Evolutionary conservation across 345 rosid genomes (phyloP), one percentile per base, ranked within the genome.

Genomic region (Melaleuca quinquenervia): DNA sequence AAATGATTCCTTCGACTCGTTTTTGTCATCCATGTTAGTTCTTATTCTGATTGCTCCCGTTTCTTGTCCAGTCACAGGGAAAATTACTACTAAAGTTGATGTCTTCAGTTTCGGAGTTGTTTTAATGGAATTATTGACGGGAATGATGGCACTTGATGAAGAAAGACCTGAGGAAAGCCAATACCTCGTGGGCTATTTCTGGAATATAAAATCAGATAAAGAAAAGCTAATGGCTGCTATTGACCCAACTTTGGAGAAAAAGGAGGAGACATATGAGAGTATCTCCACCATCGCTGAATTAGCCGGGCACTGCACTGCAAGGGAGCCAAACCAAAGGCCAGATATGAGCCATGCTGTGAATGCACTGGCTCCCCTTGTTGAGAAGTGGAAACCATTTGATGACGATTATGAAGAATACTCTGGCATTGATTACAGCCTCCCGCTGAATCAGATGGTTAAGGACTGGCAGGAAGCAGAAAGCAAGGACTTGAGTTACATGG

Each of bases 401-500:
- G 92, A 94, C 52, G 94, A 91, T 11, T 82, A 84, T 0, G 98
- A 93, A 75, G 98, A 93, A 54, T 95, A 92, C 83, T 89, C 94
- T 11, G 98, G 98, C 52, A 94, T 95, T 32, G 96, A 95, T 86
- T 94, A 95, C 88, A 95, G 94, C 89, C 94, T 95, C 48, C 96
- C 98, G 7, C 92, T 95, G 84, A 92, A 89, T 84, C 98, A 95
- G 88, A 93, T 95, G 95, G 96, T 95, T 82, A 95, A 95, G 89
- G 95, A 90, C 80, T 95, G 96, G 98, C 96, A 95, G 86, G 96
- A 93, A 87, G 91, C 95, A 2, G 98, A 95, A 88, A 94, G 98
- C 27, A 92, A 95, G 89, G 96, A 94, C 85, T 41, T 89, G 3
- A 94, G 95, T 87, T 90, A 90, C 74, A 70, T 88, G 89, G 92